Conservation (phyloP, 495 filamentous ascomycete genomes). For the Penicillium flavigenum region DNA sequence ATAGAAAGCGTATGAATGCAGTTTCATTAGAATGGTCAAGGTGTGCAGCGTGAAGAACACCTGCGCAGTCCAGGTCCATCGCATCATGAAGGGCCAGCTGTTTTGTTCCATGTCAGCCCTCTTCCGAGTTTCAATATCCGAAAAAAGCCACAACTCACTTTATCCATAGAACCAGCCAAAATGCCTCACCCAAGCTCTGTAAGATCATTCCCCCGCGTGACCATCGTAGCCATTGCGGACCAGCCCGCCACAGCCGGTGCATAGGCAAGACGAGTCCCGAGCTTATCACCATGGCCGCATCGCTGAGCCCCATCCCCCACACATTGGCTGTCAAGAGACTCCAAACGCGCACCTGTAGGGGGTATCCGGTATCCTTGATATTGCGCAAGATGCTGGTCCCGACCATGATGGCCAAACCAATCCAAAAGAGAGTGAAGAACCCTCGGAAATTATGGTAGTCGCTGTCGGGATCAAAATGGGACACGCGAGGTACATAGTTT, state of each 20-base stretch:
- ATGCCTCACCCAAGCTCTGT: conserved; percentile 76
- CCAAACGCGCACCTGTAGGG: conserved; percentile 82
- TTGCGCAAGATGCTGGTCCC: conserved; percentile 89
- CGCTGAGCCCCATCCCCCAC: conserved; percentile 80
- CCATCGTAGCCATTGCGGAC: conserved; percentile 66
- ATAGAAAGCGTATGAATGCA: conserved; percentile 98
- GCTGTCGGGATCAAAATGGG: conserved; percentile 90
- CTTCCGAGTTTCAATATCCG: neutral
- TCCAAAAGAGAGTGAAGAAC: conserved; percentile 98
- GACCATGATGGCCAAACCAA: conserved; percentile 93
- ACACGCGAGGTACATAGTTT: conserved; percentile 87
- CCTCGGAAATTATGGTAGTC: conserved; percentile 93
- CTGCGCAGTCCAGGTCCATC: conserved; percentile 93
- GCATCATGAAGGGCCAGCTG: conserved; percentile 79
- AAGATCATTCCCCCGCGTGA: conserved; percentile 68
- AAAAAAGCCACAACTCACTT: conserved; percentile 46
- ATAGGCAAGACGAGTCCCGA: conserved; percentile 72
- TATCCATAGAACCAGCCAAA: conserved; percentile 83
- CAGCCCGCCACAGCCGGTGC: conserved; percentile 62
- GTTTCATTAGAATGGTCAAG: conserved; percentile 92
- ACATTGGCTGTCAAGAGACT: conserved; percentile 80
- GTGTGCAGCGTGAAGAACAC: conserved; percentile 93
- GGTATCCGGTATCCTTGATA: conserved; percentile 88
- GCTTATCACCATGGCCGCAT: conserved; percentile 77
- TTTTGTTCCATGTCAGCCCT: conserved; percentile 22